phyloP scores from a whole-genome alignment of 768 basidiomycete species.

The Rhodotorula sphaerocarpa region DNA sequence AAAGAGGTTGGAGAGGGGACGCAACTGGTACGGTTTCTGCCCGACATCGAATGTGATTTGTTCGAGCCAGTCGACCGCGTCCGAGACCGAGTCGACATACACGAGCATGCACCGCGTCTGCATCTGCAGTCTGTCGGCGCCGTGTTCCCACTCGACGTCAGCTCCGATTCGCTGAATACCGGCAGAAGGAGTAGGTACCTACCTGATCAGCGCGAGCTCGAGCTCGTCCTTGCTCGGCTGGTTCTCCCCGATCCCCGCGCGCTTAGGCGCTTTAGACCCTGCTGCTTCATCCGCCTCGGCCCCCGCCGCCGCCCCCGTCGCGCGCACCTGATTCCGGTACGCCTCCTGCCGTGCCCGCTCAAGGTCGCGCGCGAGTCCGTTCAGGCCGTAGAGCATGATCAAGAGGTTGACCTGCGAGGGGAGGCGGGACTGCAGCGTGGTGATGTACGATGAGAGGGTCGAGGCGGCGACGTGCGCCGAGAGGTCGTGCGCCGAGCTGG shows the following conservation, averaged over 20 bases:
- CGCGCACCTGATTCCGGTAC: not conserved
- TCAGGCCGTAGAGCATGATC: slow-evolving; percentile 23
- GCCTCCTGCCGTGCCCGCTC: slow-evolving; percentile 11
- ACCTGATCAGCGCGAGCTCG: slow-evolving; percentile 28
- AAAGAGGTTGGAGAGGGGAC: not conserved
- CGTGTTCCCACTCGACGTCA: not conserved
- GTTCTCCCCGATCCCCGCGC: slow-evolving; percentile 12
- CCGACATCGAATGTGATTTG: slow-evolving; percentile 30
- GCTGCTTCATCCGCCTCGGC: not conserved
- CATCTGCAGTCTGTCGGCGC: slow-evolving; percentile 9
- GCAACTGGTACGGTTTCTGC: slow-evolving; percentile 33
- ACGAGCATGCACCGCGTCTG: slow-evolving; percentile 23
- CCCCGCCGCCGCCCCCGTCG: too few relatives aligned
- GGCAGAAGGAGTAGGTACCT: not conserved
- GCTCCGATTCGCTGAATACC: too few relatives aligned
- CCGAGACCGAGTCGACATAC: slow-evolving; percentile 18
- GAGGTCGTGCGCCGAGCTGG: slow-evolving; percentile 24
- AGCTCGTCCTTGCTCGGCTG: slow-evolving; percentile 20
- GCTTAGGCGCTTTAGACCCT: not conserved
- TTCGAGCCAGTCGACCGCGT: slow-evolving; percentile 35
- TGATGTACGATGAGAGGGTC: slow-evolving; percentile 11
- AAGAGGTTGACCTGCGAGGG: slow-evolving; percentile 30
- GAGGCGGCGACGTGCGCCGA: slow-evolving; percentile 8
- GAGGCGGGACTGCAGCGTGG: slow-evolving; percentile 12
- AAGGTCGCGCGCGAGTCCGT: slow-evolving; percentile 14